Evolutionary conservation across 2,329 filamentous ascomycete genomes (phyloP).

Genomic region (Nothophaeocryptopus gaeumannii): DNA sequence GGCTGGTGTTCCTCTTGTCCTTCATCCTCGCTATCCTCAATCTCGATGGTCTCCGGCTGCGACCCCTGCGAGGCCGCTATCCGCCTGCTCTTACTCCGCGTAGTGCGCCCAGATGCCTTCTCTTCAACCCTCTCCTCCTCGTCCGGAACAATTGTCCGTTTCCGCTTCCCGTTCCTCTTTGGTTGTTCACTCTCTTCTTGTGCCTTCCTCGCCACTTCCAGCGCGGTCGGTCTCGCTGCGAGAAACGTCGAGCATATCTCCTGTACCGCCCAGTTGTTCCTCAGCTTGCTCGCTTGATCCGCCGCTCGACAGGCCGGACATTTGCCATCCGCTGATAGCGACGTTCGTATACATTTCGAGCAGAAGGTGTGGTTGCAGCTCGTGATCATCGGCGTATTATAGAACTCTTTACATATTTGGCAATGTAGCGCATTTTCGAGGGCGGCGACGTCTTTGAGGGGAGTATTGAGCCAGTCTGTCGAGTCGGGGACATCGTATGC

Average conservation of each 20-base stretch:
- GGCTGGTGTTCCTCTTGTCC: constrained; percentile 36
- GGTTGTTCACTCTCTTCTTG: constrained; percentile 24
- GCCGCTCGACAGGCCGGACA: constrained; percentile 78
- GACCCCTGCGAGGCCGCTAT: constrained; percentile 32
- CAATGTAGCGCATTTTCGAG: constrained; percentile 87
- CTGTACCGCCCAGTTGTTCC: constrained; percentile 79
- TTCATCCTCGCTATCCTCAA: constrained; percentile 41
- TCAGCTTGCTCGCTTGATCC: constrained; percentile 80
- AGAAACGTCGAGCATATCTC: constrained; percentile 80
- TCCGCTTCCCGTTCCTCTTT: constrained; percentile 51
- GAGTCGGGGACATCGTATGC: constrained; percentile 62
- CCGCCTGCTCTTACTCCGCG: constrained; percentile 38
- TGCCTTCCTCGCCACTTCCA: constrained; percentile 59
- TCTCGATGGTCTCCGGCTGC: constrained; percentile 31
- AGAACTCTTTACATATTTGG: constrained; percentile 98
- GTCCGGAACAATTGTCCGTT: constrained; percentile 38
- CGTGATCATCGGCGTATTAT: constrained; percentile 89
- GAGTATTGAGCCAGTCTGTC: constrained; percentile 79
- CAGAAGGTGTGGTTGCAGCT: constrained; percentile 96
- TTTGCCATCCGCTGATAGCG: constrained; percentile 76
- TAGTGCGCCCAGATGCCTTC: constrained; percentile 32
- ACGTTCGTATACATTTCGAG: constrained; percentile 88
- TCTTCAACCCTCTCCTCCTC: constrained; percentile 30
- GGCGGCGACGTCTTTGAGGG: constrained; percentile 61
- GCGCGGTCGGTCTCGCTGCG: constrained; percentile 58